Conservation (phyloP, 164 flowering plant genomes). For the Chimonanthus salicifolius region DNA sequence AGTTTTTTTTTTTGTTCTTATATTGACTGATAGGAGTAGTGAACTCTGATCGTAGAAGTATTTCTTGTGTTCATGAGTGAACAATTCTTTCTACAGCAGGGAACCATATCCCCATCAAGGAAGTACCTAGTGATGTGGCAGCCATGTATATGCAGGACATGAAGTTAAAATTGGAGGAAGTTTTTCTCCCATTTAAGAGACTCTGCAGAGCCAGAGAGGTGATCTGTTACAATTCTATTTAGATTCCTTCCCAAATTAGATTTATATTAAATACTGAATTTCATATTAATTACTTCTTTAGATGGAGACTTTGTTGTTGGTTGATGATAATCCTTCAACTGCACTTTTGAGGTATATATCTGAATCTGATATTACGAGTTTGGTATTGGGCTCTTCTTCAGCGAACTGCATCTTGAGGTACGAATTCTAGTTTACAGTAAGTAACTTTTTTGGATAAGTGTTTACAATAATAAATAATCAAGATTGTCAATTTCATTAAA, state of each 20-base stretch:
- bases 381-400: slow-evolving; percentile 64
- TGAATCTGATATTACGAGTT: slow-evolving; percentile 32
- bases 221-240: neutral
- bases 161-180: slow-evolving; percentile 37
- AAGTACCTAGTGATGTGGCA: slow-evolving; percentile 53
- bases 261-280: neutral
- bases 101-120: slow-evolving; percentile 32
- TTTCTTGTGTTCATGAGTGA: neutral
- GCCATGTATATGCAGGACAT: slow-evolving; percentile 50
- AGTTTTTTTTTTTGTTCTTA: neutral
- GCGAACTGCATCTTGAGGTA: slow-evolving; percentile 49
- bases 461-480: neutral
- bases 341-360: slow-evolving; percentile 53
- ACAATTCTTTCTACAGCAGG: slow-evolving; percentile 44
- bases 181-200: slow-evolving; percentile 51
- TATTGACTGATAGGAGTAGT: neutral
- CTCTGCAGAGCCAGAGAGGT: slow-evolving; percentile 40
- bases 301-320: slow-evolving; percentile 70
- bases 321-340: slow-evolving; percentile 62
- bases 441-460: too few relatives aligned
- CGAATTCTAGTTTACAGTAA: neutral
- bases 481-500: neutral
- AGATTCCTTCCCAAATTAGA: neutral
- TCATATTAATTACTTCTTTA: slow-evolving; percentile 8
- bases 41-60: neutral